Conservation (phyloP, 495 filamentous ascomycete genomes). For the Hyaloscypha hepaticicola region DNA sequence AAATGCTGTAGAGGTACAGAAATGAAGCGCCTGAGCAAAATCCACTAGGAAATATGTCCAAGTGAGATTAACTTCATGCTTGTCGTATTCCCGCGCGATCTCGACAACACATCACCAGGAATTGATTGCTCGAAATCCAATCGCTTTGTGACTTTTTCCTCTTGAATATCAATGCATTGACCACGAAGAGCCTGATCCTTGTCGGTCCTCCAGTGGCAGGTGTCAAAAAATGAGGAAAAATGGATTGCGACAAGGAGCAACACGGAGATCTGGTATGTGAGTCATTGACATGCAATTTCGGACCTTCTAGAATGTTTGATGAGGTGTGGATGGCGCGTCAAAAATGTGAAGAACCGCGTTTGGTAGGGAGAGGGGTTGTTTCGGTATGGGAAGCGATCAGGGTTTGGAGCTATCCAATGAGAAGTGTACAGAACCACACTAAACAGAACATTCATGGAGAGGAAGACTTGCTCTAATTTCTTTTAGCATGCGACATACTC, state of each 20-base stretch:
- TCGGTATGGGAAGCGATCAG: background rate
- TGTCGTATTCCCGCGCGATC: background rate
- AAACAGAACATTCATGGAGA: background rate
- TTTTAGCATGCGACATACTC: background rate
- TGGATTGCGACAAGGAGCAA: background rate
- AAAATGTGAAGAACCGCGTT: background rate
- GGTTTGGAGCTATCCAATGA: slow-evolving; percentile 4
- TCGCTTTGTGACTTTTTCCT: slow-evolving; percentile 1
- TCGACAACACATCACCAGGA: slow-evolving; percentile 8
- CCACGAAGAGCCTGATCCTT: slow-evolving; percentile 14
- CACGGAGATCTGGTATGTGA: background rate
- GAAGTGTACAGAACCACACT: background rate
- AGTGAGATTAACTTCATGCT: slow-evolving; percentile 7
- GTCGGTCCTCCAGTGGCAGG: slow-evolving; percentile 1
- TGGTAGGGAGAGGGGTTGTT: background rate
- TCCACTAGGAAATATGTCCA: slow-evolving; percentile 8
- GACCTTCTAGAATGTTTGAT: slow-evolving; percentile 6
- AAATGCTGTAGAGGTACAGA: background rate
- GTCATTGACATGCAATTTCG: slow-evolving; percentile 3
- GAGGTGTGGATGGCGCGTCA: slow-evolving; percentile 1
- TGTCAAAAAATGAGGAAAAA: slow-evolving; percentile 7
- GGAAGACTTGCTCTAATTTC: background rate
- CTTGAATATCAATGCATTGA: slow-evolving; percentile 18
- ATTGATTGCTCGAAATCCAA: background rate
- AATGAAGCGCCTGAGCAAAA: background rate